These are phyloP conservation scores for Hypoxylon sp. DNA, from an alignment of 2,329 filamentous ascomycete genomes.

Conservation along the genomic window DNA sequence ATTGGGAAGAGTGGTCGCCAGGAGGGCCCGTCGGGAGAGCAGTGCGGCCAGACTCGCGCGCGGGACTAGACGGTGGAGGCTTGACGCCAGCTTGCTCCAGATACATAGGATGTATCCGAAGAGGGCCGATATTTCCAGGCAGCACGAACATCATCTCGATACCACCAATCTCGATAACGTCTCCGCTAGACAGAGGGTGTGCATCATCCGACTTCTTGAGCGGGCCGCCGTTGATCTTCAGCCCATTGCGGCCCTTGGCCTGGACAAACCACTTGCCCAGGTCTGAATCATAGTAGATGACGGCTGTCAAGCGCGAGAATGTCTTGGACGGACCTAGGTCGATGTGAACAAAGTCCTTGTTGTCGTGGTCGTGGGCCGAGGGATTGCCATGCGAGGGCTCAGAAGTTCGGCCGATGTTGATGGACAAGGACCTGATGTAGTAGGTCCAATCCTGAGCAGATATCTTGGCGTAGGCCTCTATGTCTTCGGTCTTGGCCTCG, in stretches of 20 bases:
- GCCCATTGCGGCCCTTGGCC: constrained; percentile 90
- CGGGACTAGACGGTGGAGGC: constrained; percentile 35
- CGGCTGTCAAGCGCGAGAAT: constrained; percentile 78
- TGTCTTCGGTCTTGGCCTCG: constrained; percentile 66
- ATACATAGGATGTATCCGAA: constrained; percentile 73
- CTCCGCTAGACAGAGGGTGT: constrained; percentile 78
- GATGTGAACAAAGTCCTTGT: constrained; percentile 74
- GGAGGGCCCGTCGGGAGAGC: constrained; percentile 43
- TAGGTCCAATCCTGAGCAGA: constrained; percentile 85
- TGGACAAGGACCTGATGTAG: constrained; percentile 77
- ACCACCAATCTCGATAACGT: constrained; percentile 89
- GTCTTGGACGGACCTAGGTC: constrained; percentile 87
- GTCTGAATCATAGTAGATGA: constrained; percentile 75
- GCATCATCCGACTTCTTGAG: constrained; percentile 71
- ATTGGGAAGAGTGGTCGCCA: constrained; percentile 39
- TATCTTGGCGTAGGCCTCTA: constrained; percentile 82
- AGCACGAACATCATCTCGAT: constrained; percentile 99
- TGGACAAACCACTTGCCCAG: constrained; percentile 80
- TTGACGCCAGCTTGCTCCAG: constrained; percentile 69
- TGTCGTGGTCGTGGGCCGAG: constrained; percentile 54
- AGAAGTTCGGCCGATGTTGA: constrained; percentile 77
- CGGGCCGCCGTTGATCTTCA: constrained; percentile 79
- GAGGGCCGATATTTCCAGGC: constrained; percentile 73
- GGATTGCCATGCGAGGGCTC: constrained; percentile 58
- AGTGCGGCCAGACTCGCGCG: constrained; percentile 38